phyloP scores from a whole-genome alignment of 805 yeast genomes.

The Starmerella bombi region DNA sequence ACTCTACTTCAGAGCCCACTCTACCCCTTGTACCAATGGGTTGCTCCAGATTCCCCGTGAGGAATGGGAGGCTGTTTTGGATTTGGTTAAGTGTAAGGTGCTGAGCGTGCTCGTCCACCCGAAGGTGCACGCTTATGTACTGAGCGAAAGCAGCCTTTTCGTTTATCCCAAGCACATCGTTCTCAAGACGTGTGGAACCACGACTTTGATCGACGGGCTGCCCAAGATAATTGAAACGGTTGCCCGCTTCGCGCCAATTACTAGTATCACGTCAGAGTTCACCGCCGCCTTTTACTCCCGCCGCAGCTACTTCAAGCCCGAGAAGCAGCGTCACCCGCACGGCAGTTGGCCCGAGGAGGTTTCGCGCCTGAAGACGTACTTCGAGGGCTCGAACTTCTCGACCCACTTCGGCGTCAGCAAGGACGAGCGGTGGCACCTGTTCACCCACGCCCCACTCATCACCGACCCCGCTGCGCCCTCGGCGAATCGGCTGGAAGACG shows the following conservation, averaged over 20 bases:
- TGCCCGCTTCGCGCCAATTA: conserved; percentile 21
- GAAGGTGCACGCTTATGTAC: conserved; percentile 62
- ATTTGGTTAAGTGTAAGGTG: conserved; percentile 76
- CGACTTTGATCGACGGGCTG: conserved; percentile 73
- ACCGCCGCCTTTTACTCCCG: conserved; percentile 70
- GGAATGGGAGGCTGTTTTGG: conserved; percentile 61
- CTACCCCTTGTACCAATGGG: conserved; percentile 31
- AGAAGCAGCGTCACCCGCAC: conserved; percentile 67
- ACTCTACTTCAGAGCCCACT: conserved; percentile 60
- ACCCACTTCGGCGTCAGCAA: conserved; percentile 71
- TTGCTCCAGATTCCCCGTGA: conserved; percentile 48
- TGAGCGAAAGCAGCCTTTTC: conserved; percentile 81
- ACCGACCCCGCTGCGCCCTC: neutral
- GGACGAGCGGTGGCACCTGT: conserved; percentile 84
- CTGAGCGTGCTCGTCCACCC: conserved; percentile 60
- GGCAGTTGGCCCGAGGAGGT: conserved; percentile 77
- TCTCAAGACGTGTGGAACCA: conserved; percentile 92
- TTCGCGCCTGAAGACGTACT: conserved; percentile 48
- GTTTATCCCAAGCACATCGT: conserved; percentile 77
- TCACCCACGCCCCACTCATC: conserved; percentile 6
- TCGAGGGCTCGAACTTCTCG: conserved; percentile 40
- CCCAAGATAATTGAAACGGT: conserved; percentile 47
- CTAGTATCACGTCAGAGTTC: conserved; percentile 7
- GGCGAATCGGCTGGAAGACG: conserved; percentile 1
- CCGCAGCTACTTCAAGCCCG: conserved; percentile 86